These are phyloP conservation scores for Paspalum notatum DNA, from an alignment of 176 grass and related monocot genomes.

Conservation along the genomic window DNA sequence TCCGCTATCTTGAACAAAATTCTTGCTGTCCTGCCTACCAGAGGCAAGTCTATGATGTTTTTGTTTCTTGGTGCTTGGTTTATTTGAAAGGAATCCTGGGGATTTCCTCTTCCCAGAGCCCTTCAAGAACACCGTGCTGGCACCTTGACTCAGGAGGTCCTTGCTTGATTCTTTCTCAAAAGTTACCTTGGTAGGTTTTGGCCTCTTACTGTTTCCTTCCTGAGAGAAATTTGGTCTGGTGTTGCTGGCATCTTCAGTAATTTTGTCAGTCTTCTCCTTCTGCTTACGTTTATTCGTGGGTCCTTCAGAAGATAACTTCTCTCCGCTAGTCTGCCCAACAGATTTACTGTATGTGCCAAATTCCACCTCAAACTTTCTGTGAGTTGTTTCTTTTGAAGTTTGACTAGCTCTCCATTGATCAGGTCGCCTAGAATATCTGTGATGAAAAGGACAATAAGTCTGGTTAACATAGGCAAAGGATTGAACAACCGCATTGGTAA, in stretches of 20 bases:
- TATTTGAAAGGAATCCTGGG: conserved; percentile 47
- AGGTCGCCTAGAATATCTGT: conserved; percentile 82
- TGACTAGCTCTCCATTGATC: conserved; percentile 80
- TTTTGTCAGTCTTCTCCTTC: conserved; percentile 36
- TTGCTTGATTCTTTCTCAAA: conserved; percentile 42
- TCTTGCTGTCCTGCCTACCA: conserved; percentile 42
- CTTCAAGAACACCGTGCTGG: conserved; percentile 39
- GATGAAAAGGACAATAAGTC: conserved; percentile 11
- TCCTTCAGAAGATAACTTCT: conserved; percentile 27
- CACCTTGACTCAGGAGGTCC: conserved; percentile 2
- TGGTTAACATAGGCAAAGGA: not conserved
- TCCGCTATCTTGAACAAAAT: conserved; percentile 46
- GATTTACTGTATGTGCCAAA: conserved; percentile 67
- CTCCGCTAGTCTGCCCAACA: conserved; percentile 24
- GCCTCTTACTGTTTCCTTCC: conserved; percentile 38
- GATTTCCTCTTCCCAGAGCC: conserved; percentile 58
- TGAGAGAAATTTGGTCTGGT: conserved; percentile 28
- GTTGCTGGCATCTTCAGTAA: conserved; percentile 24
- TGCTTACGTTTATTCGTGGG: conserved; percentile 47
- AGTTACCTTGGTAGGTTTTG: conserved; percentile 34
- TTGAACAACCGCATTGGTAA: not conserved
- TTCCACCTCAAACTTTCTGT: conserved; percentile 63
- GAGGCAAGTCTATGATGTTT: conserved; percentile 27
- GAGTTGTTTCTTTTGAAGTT: conserved; percentile 81
- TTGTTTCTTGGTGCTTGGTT: conserved; percentile 42